Conservation (phyloP, 176 grass and related monocot genomes). For the Chrysopogon serrulatus region DNA sequence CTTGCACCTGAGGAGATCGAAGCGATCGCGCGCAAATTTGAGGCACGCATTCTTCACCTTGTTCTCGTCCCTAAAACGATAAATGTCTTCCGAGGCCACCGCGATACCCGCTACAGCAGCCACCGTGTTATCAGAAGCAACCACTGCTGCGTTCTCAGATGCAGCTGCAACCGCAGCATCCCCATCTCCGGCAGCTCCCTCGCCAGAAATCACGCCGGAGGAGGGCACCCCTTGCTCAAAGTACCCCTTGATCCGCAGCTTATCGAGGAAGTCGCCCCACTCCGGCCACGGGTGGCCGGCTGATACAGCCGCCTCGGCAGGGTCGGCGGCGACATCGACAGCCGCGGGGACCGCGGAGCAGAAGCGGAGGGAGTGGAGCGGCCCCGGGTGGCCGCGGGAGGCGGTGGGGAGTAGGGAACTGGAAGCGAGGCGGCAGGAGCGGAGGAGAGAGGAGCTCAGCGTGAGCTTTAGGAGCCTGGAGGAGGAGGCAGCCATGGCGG, state of each 20-base stretch:
- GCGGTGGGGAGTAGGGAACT: slow-evolving; percentile 8
- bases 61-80: slow-evolving; percentile 37
- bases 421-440: slow-evolving; percentile 26
- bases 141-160: background rate
- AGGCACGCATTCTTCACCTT: slow-evolving; percentile 90
- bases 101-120: background rate
- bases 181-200: slow-evolving; percentile 5
- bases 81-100: background rate
- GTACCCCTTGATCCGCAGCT: slow-evolving; percentile 74
- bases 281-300: slow-evolving; percentile 74
- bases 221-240: slow-evolving; percentile 30
- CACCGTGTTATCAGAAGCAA: background rate
- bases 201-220: background rate
- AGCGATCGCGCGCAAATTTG: slow-evolving; percentile 81
- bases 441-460: slow-evolving; percentile 33
- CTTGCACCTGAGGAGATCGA: slow-evolving; percentile 66
- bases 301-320: background rate
- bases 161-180: background rate
- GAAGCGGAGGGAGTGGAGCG: slow-evolving; percentile 41
- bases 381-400: slow-evolving; percentile 8
- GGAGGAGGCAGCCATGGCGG: slow-evolving; percentile 47
- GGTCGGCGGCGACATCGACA: background rate
- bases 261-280: slow-evolving; percentile 72
- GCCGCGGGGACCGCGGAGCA: slow-evolving; percentile 33
- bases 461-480: slow-evolving; percentile 42